Base-by-base conservation (phyloP, 148 eudicot species). In the Rhododendron simsii region DNA sequence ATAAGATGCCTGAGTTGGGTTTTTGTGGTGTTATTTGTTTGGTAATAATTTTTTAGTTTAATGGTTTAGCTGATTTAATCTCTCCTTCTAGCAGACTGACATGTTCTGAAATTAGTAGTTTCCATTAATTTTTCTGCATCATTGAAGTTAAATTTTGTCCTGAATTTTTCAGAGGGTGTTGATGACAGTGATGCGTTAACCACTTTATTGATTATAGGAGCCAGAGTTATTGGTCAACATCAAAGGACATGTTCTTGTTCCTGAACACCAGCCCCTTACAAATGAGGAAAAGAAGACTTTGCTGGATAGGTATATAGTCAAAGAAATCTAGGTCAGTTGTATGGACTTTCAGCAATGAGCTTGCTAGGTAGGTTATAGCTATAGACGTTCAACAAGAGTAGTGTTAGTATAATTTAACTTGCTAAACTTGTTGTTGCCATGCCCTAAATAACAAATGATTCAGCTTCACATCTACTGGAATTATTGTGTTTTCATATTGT, bases 221-320 rank as follows among this genome's bases (percentile, higher is more conserved):
- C 94, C 95, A 4, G 99, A 96, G 89, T 88, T 96, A 87, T 89
- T 96, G 89, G 93, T 96, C 44, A 96, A 95, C 86, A 93, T 96
- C 57, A 95, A 91, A 88, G 90, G 95, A 30, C 99, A 96, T 85
- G 95, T 95, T 53, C 93, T 96, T 77, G 95, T 96, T 89, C 99
- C 98, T 9, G 95, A 95, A 90, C 99, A 96, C 86, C 95, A 95
- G 86, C 83, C 93, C 80, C 94, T 96, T 50, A 90, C 89, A 23
- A 89, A 91, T n/a, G 96, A 93, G 80, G 99, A 96, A 87, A 96
- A 96, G 92, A 95, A 96, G 89, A 91, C 95, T 30, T 89, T 96
- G 91, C 92, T 96, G 85, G 92, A 93, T 83, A 89, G 99, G 86
- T 96, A 95, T 80, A 96, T 98, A 0, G 98, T 96, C 85, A 96